phyloP scores from a whole-genome alignment of 2,329 filamentous ascomycete genomes.

The Basipetospora chlamydospora region DNA sequence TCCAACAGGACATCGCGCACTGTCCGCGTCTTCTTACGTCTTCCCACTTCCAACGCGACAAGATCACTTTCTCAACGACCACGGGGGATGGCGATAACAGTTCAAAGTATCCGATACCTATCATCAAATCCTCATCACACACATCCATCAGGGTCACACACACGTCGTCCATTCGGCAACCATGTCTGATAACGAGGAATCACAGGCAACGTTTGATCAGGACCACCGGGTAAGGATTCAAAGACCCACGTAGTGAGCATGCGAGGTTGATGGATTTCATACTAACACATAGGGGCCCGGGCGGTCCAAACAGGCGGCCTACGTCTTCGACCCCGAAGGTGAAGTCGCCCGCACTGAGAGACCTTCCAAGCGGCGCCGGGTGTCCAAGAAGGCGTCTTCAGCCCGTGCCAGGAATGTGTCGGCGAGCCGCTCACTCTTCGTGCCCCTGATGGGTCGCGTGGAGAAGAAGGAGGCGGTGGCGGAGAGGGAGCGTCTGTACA shows the following conservation, averaged over 20 bases:
- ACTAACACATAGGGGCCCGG: neutral
- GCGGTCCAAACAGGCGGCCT: conserved; percentile 35
- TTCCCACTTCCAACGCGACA: too few relatives aligned
- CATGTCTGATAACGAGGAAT: conserved; percentile 4
- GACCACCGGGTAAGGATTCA: conserved; percentile 26
- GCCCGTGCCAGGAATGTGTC: conserved; percentile 4
- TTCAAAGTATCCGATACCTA: too few relatives aligned
- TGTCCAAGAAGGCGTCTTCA: conserved; percentile 23
- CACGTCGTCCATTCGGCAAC: too few relatives aligned
- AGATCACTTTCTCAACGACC: too few relatives aligned
- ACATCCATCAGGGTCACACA: too few relatives aligned
- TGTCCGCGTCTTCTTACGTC: conserved; percentile 1
- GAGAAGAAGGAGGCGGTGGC: conserved; percentile 34
- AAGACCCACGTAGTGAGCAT: too few relatives aligned
- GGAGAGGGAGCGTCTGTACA: conserved; percentile 45
- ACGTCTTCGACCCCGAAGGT: conserved; percentile 42
- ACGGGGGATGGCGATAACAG: too few relatives aligned
- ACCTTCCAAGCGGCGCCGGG: conserved; percentile 43
- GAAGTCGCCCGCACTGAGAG: conserved; percentile 18
- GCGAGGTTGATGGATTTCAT: too few relatives aligned
- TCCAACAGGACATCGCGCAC: too few relatives aligned
- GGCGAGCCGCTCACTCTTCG: conserved; percentile 23
- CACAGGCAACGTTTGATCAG: conserved; percentile 14
- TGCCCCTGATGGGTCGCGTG: conserved; percentile 36
- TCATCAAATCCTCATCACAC: neutral